Base-by-base conservation (phyloP, 192 early-diverging fungal genomes). In the Haplosporangium gracile region DNA sequence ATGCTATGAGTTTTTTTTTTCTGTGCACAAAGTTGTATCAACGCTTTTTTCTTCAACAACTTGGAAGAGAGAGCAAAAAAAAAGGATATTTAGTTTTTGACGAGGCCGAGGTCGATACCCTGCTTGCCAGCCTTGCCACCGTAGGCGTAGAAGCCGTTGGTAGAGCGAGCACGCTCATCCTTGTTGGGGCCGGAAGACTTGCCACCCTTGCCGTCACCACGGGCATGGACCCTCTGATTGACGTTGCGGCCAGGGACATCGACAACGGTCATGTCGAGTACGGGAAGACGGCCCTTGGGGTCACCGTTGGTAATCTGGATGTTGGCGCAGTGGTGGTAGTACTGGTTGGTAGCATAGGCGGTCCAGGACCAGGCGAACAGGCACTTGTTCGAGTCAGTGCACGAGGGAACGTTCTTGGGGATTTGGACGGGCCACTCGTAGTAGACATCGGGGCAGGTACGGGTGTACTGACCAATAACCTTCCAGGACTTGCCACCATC, bases 261-360 rank as follows among this genome's bases (percentile, higher is more conserved):
- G 40, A 81, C 84, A 32, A 81, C 47, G 29, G 79, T 86, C 78
- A 86, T 86, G 38, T 72, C 70, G 60, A 86, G 63, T 1, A 45
- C 47, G 51, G 84, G 84, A 13, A 74, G 45, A 51, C 77, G 68
- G 71, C 78, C 78, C 4, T 47, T 47, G 18, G 20, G 40, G 18
- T 18, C 63, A 15, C 92, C 92, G 13, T 18, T 18, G 9, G 76
- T 78, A 78, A 95, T 91, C 36, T 89, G 82, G n/a, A 96, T 83
- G 87, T 95, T 93, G 57, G 93, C 94, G 80, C 94, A 95, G 88
- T 95, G 93, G 90, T 93, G 94, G 88, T 96, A 96, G 77, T 91
- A 95, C 89, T 96, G 94, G 76, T 94, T 91, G 76, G 92, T 93
- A 9, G 91, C 91, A 24, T 92, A 82, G 29, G 94, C 94, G 29